Percentiles rank a stretch among this genome's conserved stretches.
phyloP scores from a whole-genome alignment of 78 protist genomes.

The Dictyostelium citrinum region DNA sequence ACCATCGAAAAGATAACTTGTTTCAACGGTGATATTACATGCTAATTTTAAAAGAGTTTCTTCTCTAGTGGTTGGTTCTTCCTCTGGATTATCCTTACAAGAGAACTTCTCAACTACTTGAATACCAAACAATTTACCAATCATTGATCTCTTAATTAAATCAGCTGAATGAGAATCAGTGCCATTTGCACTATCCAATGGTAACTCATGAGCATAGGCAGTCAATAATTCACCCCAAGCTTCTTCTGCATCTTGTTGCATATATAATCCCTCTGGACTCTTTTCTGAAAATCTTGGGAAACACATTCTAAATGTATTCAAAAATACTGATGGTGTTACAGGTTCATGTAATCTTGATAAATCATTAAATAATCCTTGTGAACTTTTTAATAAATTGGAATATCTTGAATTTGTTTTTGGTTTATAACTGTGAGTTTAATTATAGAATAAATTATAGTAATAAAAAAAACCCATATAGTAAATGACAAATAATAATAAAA shows the following conservation, averaged over 20 bases:
- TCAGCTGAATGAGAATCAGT: not conserved
- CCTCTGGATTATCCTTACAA: slow-evolving; percentile 63
- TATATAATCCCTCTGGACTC: slow-evolving; percentile 54
- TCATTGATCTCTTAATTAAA: slow-evolving; percentile 5
- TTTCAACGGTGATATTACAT: slow-evolving; percentile 73
- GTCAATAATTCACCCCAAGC: slow-evolving; percentile 51
- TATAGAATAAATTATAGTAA: not conserved
- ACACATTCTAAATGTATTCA: slow-evolving; percentile 23
- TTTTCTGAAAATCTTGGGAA: slow-evolving; percentile 87
- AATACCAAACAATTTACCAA: slow-evolving; percentile 68
- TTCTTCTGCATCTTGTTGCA: slow-evolving; percentile 86
- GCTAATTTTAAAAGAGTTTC: slow-evolving; percentile 45
- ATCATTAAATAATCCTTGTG: slow-evolving; percentile 56
- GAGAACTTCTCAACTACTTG: slow-evolving; percentile 1
- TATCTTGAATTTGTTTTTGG: slow-evolving; percentile 15
- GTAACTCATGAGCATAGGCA: slow-evolving; percentile 42
- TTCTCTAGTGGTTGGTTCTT: slow-evolving; percentile 28
- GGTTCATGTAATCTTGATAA: slow-evolving; percentile 2
- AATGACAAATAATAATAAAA: not conserved
- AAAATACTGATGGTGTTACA: slow-evolving; percentile 34
- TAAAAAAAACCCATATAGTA: not conserved
- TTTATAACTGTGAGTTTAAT: not conserved
- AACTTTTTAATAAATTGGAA: slow-evolving; percentile 29
- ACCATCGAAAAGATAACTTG: slow-evolving; percentile 61
- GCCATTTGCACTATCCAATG: not conserved